phyloP scores from a whole-genome alignment of 306 rosid genomes.

The Trifolium repens region DNA sequence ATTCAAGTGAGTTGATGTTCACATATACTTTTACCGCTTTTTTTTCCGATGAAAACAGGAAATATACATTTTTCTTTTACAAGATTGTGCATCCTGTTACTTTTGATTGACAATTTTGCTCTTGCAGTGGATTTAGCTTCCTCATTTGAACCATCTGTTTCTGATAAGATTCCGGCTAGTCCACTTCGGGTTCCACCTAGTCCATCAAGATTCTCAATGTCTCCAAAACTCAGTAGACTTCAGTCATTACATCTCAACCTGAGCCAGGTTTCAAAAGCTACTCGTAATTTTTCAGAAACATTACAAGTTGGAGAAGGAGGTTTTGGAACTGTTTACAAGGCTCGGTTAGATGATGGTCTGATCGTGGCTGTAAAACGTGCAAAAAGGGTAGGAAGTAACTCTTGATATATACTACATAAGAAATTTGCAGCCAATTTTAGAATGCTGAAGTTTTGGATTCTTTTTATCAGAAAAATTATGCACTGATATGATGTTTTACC shows the following conservation, averaged over 20 bases:
- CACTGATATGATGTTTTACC: constrained; percentile 5
- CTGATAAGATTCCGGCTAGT: constrained; percentile 72
- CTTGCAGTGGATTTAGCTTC: constrained; percentile 67
- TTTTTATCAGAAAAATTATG: constrained; percentile 11
- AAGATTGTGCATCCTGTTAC: not conserved
- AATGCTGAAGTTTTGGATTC: constrained; percentile 25
- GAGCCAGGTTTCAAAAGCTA: constrained; percentile 75
- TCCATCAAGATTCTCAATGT: constrained; percentile 74
- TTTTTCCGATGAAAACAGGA: not conserved
- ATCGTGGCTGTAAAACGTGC: constrained; percentile 91
- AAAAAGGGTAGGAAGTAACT: constrained; percentile 61
- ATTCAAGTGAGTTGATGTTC: constrained; percentile 68
- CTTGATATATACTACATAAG: not conserved
- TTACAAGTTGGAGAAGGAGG: constrained; percentile 87
- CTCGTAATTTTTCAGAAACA: constrained; percentile 80
- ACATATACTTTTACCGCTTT: not conserved
- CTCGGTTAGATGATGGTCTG: constrained; percentile 72
- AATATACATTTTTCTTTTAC: too few relatives aligned
- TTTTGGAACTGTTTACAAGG: constrained; percentile 95
- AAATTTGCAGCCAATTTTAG: not conserved
- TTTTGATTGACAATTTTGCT: constrained; percentile 40
- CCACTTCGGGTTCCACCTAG: constrained; percentile 85
- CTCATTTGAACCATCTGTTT: constrained; percentile 59
- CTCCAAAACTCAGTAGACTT: constrained; percentile 77
- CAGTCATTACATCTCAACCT: constrained; percentile 76